Evolutionary conservation across 208 protist species (phyloP), one percentile per base, ranked within the genome.

Genomic region (Dictyostelium gargantuum): DNA sequence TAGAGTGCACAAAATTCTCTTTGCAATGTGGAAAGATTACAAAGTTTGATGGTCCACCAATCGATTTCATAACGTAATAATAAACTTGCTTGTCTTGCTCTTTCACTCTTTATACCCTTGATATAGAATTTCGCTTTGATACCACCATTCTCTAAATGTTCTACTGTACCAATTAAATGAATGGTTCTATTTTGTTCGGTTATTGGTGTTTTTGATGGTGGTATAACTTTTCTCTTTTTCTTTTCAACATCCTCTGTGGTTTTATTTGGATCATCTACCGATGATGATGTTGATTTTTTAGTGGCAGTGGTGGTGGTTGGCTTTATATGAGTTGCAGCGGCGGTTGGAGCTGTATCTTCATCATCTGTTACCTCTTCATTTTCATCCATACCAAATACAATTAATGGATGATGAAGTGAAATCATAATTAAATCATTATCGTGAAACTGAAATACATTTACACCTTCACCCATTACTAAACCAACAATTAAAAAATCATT

Each of bases 371-470:
- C 52, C 38, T 89, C 82, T n/a, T 75, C 70, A 15, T 89, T 66
- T 26, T 63, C 44, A 29, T 79, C 40, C 26, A 42, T 72, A 38
- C 82, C 82, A 66, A 89, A 89, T 15, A 89, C 46, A n/a, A 89
- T 42, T 15, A 58, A 61, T 48, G 82, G 82, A 52, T 89, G 70
- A 79, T 89, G 82, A 1, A 89, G 15, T 46, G 82, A 89, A 4
- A 89, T 52, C 82, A 89, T 89, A 52, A 89, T 77, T 44, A 89
- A 68, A 79, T 89, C 82, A 35, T 89, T 89, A 19, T 89, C 82
- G 21, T 89, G 82, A 61, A 89, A 89, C 38, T 50, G 23, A 68
- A 42, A 79, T 19, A 79, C 6, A 42, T 89, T n/a, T 19, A 19
- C 23, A 19, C 42, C 68, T 6, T 63, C 38, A 19, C 23, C 0